Conservation (phyloP, 2,329 filamentous ascomycete species). For the Monosporascus sp. region DNA sequence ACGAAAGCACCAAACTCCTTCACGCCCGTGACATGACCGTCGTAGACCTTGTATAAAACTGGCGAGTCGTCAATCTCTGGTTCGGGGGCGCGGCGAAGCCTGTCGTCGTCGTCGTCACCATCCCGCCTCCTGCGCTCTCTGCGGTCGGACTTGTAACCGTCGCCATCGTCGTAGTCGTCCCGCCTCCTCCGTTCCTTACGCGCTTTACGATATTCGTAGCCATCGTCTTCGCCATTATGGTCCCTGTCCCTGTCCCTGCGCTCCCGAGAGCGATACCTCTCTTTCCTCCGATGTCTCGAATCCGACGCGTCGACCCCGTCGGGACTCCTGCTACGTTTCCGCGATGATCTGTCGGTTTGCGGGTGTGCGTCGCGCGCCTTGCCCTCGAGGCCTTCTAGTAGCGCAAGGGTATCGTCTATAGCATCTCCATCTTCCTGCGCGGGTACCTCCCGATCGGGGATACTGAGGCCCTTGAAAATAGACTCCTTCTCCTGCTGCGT, state of each 20-base stretch:
- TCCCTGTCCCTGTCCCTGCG: constrained; percentile 27
- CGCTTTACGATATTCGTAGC: constrained; percentile 29
- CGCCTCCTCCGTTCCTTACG: constrained; percentile 42
- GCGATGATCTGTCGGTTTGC: constrained; percentile 34
- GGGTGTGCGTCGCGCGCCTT: constrained; percentile 42
- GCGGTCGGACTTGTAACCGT: constrained; percentile 57
- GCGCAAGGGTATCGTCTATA: constrained; percentile 87
- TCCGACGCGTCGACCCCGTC: constrained; percentile 36
- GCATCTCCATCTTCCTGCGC: constrained; percentile 49
- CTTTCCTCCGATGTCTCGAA: constrained; percentile 31
- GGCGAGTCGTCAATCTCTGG: constrained; percentile 78
- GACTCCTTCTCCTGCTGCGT: constrained; percentile 68
- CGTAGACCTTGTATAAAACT: constrained; percentile 79
- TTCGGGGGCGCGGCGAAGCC: constrained; percentile 60
- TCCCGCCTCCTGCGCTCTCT: constrained; percentile 36
- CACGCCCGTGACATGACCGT: constrained; percentile 82
- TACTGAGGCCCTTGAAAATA: constrained; percentile 83
- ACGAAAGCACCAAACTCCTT: constrained; percentile 97
- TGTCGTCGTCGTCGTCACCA: constrained; percentile 47
- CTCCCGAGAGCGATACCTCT: constrained; percentile 22
- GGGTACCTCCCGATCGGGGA: constrained; percentile 66
- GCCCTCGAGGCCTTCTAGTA: constrained; percentile 79
- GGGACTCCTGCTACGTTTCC: constrained; percentile 57
- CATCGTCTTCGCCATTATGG: constrained; percentile 23
- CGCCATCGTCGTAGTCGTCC: constrained; percentile 45